A percentile compares a stretch with the other conserved stretches of the same genome.
phyloP scores from a whole-genome alignment of 768 basidiomycete species.

The Mycena leptocephala region DNA sequence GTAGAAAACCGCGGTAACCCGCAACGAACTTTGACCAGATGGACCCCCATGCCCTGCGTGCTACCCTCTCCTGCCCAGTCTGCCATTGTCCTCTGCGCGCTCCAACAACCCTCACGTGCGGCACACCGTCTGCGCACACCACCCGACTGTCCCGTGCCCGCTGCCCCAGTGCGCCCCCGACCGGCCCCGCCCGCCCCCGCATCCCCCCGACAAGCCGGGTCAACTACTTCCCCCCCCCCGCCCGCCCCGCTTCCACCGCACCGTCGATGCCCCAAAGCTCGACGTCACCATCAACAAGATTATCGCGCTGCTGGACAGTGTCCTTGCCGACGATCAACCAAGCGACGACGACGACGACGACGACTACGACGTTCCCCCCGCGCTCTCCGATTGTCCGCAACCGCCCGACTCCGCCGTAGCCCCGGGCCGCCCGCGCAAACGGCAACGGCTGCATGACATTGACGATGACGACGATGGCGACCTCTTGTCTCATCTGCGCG shows the following conservation, averaged over 20 bases:
- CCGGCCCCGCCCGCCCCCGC: slow-evolving; percentile 46
- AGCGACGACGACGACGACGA: slow-evolving; percentile 43
- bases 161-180: slow-evolving; percentile 49
- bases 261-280: slow-evolving; percentile 37
- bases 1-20: background rate
- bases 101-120: slow-evolving; percentile 86
- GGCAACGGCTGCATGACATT: slow-evolving; percentile 39
- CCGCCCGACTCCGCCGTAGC: slow-evolving; percentile 4
- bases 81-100: slow-evolving; percentile 70
- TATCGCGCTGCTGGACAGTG: slow-evolving; percentile 58
- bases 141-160: slow-evolving; percentile 56
- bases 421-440: slow-evolving; percentile 41
- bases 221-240: slow-evolving; percentile 52
- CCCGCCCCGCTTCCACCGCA: slow-evolving; percentile 30
- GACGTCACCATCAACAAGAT: slow-evolving; percentile 78
- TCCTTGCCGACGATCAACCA: slow-evolving; percentile 48
- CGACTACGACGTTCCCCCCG: slow-evolving; percentile 22
- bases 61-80: slow-evolving; percentile 69
- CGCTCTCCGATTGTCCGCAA: slow-evolving; percentile 27
- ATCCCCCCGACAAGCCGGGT: slow-evolving; percentile 60
- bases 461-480: slow-evolving; percentile 45
- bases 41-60: slow-evolving; percentile 35
- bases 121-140: slow-evolving; percentile 86
- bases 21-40: background rate
- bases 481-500: slow-evolving; percentile 57